phyloP scores from a whole-genome alignment of 1,139 yeast species.

The Zygoascus meyerae region DNA sequence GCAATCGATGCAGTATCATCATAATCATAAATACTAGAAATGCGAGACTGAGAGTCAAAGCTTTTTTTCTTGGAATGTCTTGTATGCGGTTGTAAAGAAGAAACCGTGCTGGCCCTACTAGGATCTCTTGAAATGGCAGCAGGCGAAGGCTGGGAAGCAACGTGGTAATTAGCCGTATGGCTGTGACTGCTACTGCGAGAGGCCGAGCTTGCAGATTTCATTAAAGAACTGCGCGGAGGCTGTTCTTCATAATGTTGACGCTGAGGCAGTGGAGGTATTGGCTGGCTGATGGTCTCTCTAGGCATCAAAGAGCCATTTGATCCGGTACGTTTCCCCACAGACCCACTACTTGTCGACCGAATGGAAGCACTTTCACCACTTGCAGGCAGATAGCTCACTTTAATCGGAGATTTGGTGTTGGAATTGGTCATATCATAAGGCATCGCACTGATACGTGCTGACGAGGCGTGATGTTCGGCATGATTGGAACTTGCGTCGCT shows the following conservation, averaged over 20 bases:
- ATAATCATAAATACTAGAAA: constrained; percentile 10
- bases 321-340: constrained; percentile 8
- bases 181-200: no score
- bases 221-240: constrained; percentile 2
- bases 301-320: constrained; percentile 17
- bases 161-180: no score
- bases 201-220: neutral
- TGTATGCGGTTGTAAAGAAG: constrained; percentile 13
- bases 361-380: constrained; percentile 10
- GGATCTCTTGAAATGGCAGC: constrained; percentile 3
- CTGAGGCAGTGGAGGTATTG: constrained; percentile 28
- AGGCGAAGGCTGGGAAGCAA: neutral
- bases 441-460: constrained; percentile 9
- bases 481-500: neutral
- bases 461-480: constrained; percentile 1
- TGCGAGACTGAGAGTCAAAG: constrained; percentile 5
- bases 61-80: neutral
- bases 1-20: constrained; percentile 19
- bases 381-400: constrained; percentile 25
- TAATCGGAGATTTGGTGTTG: constrained; percentile 24
- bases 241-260: constrained; percentile 14
- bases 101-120: constrained; percentile 13
- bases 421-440: constrained; percentile 27
- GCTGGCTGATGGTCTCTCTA: constrained; percentile 24
- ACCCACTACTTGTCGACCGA: neutral